phyloP scores from a whole-genome alignment of 2,329 filamentous ascomycete genomes.

The Pseudocercospora ulei region DNA sequence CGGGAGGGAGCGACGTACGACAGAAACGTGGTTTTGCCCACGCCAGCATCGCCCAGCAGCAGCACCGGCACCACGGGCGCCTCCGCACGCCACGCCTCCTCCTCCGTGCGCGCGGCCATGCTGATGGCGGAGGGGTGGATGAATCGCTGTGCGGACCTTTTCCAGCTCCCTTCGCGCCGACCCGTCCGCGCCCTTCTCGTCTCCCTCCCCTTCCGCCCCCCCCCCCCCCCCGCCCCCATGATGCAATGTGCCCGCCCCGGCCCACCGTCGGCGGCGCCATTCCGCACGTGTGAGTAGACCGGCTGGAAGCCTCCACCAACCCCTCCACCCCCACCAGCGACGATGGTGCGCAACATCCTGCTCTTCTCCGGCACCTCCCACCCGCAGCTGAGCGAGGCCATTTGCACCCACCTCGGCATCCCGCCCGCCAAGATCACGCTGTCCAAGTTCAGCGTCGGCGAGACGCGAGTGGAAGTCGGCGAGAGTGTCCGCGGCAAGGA shows the following conservation, averaged over 20 bases:
- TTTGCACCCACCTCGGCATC: constrained; percentile 81
- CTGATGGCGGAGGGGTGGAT: too few species aligned
- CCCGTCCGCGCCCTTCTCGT: background rate
- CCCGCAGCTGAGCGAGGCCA: constrained; percentile 71
- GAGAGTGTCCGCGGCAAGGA: constrained; percentile 97
- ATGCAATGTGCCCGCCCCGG: background rate
- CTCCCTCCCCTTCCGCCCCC: background rate
- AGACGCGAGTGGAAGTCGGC: constrained; percentile 88
- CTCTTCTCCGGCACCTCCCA: constrained; percentile 90
- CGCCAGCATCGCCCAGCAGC: constrained; percentile 50
- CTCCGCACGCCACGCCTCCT: constrained; percentile 6
- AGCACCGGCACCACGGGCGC: constrained; percentile 44
- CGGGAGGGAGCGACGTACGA: constrained; percentile 41
- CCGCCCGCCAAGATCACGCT: constrained; percentile 75
- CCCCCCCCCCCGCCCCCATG: background rate
- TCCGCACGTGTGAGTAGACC: constrained; percentile 6
- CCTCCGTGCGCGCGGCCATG: constrained; percentile 3
- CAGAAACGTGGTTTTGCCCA: constrained; percentile 55
- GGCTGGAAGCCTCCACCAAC: too few species aligned
- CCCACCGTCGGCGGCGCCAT: background rate
- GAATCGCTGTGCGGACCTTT: too few species aligned
- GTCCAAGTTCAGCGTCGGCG: constrained; percentile 86
- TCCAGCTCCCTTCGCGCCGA: constrained; percentile 6
- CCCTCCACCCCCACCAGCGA: constrained; percentile 11
- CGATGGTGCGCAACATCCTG: constrained; percentile 90